Base-by-base conservation (phyloP, 805 yeast species). In the Candida hungchunana region DNA sequence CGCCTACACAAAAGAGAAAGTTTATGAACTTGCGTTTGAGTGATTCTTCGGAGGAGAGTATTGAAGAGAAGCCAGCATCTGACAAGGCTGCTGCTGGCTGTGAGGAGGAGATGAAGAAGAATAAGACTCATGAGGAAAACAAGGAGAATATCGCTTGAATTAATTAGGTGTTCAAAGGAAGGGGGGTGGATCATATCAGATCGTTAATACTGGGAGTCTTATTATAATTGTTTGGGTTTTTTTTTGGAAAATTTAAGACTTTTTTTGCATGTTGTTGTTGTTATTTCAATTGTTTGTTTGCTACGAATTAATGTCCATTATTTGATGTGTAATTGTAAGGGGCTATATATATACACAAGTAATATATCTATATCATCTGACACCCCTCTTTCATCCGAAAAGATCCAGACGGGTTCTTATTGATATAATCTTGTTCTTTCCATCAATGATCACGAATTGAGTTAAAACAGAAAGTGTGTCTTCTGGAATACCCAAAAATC, bases 361-460 rank as follows among this genome's bases (percentile, higher is more conserved):
- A 30, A 17, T 24, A 48, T 53, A 42, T 53, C 42, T 42, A 43
- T 33, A 37, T 46, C 58, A 51, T 51, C 58, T 53, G 58, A 53
- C 58, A 53, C 58, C 56, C 56, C 46, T 50, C 52, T 47, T 47
- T 53, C 58, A 51, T 34, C 43, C 43, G 48, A 13, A 24, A 19
- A 20, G 51, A 47, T 51, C 55, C 55, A 51, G 52, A 48, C 54
- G 54, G 43, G 48, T 44, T 44, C 47, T 43, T 43, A 43, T 37
- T 39, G 43, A 32, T 35, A 43, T 32, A 37, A 31, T 23, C 19
- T 43, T 37, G 34, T 20, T 43, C 44, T 43, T 34, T 43, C 47
- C 47, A 43, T 43, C 47, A 43, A 36, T 34, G 29, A 43, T 43
- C 47, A 43, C 47, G 47, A 43, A 42, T 36, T 39, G 44, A 43